Conservation (phyloP, 83 land plant species). For the Picea abies region DNA sequence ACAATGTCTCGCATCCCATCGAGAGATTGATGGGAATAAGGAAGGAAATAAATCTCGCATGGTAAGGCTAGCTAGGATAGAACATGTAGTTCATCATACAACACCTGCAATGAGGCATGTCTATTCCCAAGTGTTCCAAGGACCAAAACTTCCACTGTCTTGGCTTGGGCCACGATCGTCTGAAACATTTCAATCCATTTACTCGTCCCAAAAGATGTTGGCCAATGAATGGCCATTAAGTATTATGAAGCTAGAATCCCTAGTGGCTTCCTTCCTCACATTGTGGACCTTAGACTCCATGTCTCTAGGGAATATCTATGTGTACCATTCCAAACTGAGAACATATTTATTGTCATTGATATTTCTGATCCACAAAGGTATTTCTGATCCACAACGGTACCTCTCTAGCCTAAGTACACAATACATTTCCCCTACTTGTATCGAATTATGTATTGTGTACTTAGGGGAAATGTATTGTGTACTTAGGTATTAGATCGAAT, state of each 20-base stretch:
- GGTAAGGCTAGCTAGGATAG: conserved; percentile 44
- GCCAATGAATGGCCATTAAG: conserved; percentile 77
- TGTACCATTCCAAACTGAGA: conserved; percentile 49
- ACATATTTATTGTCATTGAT: conserved; percentile 24
- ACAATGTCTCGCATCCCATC: conserved; percentile 46
- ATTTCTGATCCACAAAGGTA: conserved; percentile 70
- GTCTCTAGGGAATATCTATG: conserved; percentile 17
- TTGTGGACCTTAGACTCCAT: conserved; percentile 25
- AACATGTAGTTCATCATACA: conserved; percentile 48
- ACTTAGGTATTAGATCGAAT: too few relatives aligned
- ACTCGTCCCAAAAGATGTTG: conserved; percentile 75
- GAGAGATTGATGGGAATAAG: conserved; percentile 43
- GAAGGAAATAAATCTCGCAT: conserved; percentile 42
- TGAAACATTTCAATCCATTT: conserved; percentile 88
- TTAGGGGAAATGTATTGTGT: too few relatives aligned
- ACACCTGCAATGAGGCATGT: conserved; percentile 16
- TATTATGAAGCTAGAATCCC: conserved; percentile 62
- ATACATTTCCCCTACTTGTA: too few relatives aligned
- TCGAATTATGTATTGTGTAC: too few relatives aligned
- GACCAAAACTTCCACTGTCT: conserved; percentile 25
- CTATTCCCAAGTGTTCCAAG: conserved; percentile 6
- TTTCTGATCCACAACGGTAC: conserved; percentile 3
- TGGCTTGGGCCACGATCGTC: conserved; percentile 67
- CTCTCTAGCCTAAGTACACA: not conserved
- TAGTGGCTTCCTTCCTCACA: conserved; percentile 51